These are phyloP conservation scores for Zygoascus flipseniorum DNA, from an alignment of 805 yeast genomes.

Conservation along the genomic window DNA sequence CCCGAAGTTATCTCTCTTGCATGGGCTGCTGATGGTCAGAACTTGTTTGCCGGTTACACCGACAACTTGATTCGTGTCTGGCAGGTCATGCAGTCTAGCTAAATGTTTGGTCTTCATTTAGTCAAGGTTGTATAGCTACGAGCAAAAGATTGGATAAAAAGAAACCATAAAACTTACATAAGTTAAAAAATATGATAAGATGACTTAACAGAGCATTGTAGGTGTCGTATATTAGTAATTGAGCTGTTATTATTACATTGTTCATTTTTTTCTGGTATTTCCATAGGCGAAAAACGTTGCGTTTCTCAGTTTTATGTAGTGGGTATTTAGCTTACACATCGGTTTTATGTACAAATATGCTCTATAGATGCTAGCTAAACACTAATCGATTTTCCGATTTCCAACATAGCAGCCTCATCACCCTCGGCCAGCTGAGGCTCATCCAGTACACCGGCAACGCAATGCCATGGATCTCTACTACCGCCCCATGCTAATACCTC, in stretches of 20 bases:
- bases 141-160: background rate
- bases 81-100: constrained; percentile 82
- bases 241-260: background rate
- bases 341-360: background rate
- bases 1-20: constrained; percentile 97
- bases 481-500: constrained; percentile 91
- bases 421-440: constrained; percentile 54
- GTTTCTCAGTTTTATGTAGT: no score
- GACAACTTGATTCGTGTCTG: constrained; percentile 99
- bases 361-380: background rate
- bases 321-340: no score
- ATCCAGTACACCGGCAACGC: constrained; percentile 72
- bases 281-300: no score
- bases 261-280: no score
- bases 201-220: background rate
- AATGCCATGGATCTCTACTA: constrained; percentile 77
- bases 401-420: constrained; percentile 53
- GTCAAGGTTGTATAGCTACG: background rate
- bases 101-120: constrained; percentile 4
- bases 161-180: background rate
- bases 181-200: constrained; percentile 1
- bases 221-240: background rate
- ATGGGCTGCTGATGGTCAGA: constrained; percentile 99
- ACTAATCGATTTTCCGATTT: constrained; percentile 4
- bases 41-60: constrained; percentile 99